These are phyloP conservation scores for Vaccinium vitisidaea DNA, from an alignment of 148 eudicot genomes.

Conservation along the genomic window DNA sequence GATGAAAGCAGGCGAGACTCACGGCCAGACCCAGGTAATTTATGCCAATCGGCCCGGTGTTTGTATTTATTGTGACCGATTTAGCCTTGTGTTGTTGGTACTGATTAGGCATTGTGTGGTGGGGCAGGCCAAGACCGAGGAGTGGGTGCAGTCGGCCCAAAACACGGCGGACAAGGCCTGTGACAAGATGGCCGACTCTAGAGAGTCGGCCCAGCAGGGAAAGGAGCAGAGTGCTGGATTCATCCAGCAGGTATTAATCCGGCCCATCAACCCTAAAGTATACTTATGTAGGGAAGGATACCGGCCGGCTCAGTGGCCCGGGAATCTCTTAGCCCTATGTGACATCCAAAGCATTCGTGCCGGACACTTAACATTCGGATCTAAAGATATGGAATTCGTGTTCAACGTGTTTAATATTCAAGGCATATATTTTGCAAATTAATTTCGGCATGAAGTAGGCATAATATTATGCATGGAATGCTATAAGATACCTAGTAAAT, in stretches of 20 bases:
- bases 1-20: slow-evolving; percentile 17
- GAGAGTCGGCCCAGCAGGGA: slow-evolving; percentile 9
- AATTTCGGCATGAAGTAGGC: no score
- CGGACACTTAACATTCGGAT: not conserved
- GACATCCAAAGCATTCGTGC: not conserved
- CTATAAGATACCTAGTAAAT: not conserved
- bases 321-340: no score
- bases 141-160: slow-evolving; percentile 16
- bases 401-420: no score
- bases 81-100: not conserved
- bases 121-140: slow-evolving; percentile 22
- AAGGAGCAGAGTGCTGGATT: slow-evolving; percentile 18
- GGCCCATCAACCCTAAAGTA: not conserved
- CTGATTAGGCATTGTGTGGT: not conserved
- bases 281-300: no score
- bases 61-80: not conserved
- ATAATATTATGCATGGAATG: not conserved
- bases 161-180: slow-evolving; percentile 11
- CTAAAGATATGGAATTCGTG: not conserved
- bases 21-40: slow-evolving; percentile 21
- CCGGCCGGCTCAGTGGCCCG: no score
- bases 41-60: not conserved
- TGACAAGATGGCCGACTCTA: slow-evolving; percentile 14
- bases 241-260: slow-evolving; percentile 16
- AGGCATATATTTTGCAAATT: no score